These are phyloP conservation scores for Kodamaea lidongshanica DNA, from an alignment of 805 yeast species.

Conservation along the genomic window DNA sequence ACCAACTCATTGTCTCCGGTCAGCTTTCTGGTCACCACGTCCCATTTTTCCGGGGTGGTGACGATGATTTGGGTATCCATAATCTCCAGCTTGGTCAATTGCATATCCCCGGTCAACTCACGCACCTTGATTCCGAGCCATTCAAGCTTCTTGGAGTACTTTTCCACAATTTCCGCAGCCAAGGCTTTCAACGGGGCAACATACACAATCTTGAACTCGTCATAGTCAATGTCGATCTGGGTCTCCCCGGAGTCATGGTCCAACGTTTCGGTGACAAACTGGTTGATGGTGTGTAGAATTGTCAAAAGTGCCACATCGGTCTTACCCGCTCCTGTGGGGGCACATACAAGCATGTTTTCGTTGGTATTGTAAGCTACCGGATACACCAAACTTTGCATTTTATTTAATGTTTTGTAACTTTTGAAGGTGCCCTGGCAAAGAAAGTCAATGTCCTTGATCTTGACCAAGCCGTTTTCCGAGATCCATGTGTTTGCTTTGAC, in stretches of 20 bases:
- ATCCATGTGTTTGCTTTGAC: conserved; percentile 40
- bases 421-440: conserved; percentile 80
- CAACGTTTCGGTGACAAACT: conserved; percentile 51
- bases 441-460: conserved; percentile 60
- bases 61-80: conserved; percentile 79
- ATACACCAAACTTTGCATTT: conserved; percentile 84
- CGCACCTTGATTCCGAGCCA: conserved; percentile 86
- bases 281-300: conserved; percentile 71
- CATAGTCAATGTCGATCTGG: conserved; percentile 63
- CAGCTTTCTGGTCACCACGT: conserved; percentile 91
- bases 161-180: conserved; percentile 95
- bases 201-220: conserved; percentile 83
- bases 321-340: conserved; percentile 98
- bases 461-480: conserved; percentile 43
- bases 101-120: conserved; percentile 96
- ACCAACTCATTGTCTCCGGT: conserved; percentile 83
- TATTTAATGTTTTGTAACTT: conserved; percentile 69
- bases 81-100: conserved; percentile 73
- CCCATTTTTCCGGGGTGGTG: conserved; percentile 97
- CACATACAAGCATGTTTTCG: conserved; percentile 93
- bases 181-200: conserved; percentile 92
- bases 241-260: conserved; percentile 39
- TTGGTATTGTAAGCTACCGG: conserved; percentile 91
- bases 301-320: conserved; percentile 87
- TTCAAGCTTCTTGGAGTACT: conserved; percentile 65